phyloP scores from a whole-genome alignment of 2,329 filamentous ascomycete genomes.

The Aspergillus bombycis region DNA sequence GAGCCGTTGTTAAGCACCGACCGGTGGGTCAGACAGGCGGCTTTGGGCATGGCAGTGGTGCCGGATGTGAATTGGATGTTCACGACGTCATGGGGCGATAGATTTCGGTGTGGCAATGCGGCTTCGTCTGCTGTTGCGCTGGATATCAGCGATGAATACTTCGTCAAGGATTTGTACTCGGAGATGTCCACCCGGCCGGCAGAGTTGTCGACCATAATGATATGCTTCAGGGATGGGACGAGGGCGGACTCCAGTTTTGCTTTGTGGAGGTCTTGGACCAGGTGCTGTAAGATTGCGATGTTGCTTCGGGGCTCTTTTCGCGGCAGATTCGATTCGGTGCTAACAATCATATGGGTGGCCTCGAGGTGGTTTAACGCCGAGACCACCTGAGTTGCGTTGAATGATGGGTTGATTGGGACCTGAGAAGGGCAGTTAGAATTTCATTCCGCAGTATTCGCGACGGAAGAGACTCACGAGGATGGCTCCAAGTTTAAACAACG shows the following conservation, averaged over 20 bases:
- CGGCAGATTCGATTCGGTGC: slow-evolving; percentile 83
- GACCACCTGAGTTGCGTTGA: slow-evolving; percentile 77
- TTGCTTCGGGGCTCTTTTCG: slow-evolving; percentile 65
- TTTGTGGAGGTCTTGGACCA: slow-evolving; percentile 53
- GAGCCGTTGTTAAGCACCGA: slow-evolving; percentile 92
- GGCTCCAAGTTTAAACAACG: slow-evolving; percentile 90
- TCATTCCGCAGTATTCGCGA: neutral
- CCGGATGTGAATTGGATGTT: slow-evolving; percentile 98
- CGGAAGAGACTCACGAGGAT: slow-evolving; percentile 62
- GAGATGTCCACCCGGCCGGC: slow-evolving; percentile 54
- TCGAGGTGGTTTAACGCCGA: slow-evolving; percentile 77
- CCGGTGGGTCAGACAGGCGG: slow-evolving; percentile 81
- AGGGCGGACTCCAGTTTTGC: slow-evolving; percentile 54
- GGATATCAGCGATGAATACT: slow-evolving; percentile 51
- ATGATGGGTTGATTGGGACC: slow-evolving; percentile 90
- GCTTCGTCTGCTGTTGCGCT: slow-evolving; percentile 45
- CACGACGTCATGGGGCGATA: slow-evolving; percentile 70
- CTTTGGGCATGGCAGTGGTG: slow-evolving; percentile 90
- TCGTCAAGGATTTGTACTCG: slow-evolving; percentile 47
- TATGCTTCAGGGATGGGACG: slow-evolving; percentile 69
- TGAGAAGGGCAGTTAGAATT: slow-evolving; percentile 28
- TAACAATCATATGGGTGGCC: slow-evolving; percentile 75
- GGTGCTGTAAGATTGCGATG: slow-evolving; percentile 57
- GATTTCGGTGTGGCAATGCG: slow-evolving; percentile 49
- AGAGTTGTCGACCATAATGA: slow-evolving; percentile 82